phyloP scores from a whole-genome alignment of 768 basidiomycete genomes.

The Tephrocybe sp. region DNA sequence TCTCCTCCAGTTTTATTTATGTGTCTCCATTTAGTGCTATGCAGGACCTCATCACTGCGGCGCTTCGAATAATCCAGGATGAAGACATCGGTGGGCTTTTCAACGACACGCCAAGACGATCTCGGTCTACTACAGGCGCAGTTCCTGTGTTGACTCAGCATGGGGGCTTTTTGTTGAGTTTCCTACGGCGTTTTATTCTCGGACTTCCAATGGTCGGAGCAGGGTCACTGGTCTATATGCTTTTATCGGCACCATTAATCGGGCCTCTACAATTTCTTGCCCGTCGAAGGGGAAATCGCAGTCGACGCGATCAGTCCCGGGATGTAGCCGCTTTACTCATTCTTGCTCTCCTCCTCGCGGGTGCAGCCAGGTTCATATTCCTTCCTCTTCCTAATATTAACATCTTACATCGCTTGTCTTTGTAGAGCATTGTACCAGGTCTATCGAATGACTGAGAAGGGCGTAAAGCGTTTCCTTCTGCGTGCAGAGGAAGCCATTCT shows the following conservation, averaged over 20 bases:
- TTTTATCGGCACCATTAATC: constrained; percentile 61
- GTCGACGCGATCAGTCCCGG: constrained; percentile 53
- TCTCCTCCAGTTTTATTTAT: constrained; percentile 39
- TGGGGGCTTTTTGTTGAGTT: constrained; percentile 47
- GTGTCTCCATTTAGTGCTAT: constrained; percentile 59
- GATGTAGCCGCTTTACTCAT: constrained; percentile 71
- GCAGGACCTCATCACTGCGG: constrained; percentile 61
- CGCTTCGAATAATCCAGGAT: constrained; percentile 61
- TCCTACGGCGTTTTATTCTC: constrained; percentile 70
- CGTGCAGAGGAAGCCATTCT: constrained; percentile 81
- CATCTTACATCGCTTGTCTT: constrained; percentile 13
- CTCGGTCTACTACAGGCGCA: constrained; percentile 7
- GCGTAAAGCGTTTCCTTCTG: constrained; percentile 59
- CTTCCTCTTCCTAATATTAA: neutral
- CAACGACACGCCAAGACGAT: constrained; percentile 26
- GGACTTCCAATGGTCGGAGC: constrained; percentile 80
- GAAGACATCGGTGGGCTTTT: constrained; percentile 44
- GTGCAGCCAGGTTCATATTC: constrained; percentile 55
- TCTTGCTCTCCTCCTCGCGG: constrained; percentile 56
- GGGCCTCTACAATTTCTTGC: constrained; percentile 72
- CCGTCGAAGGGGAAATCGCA: constrained; percentile 56
- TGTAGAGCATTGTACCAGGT: constrained; percentile 69
- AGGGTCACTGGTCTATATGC: constrained; percentile 71
- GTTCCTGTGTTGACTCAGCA: constrained; percentile 19
- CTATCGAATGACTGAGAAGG: constrained; percentile 59